These are phyloP conservation scores for Penicillium mononematosum DNA, from an alignment of 495 filamentous ascomycete species.

Conservation along the genomic window DNA sequence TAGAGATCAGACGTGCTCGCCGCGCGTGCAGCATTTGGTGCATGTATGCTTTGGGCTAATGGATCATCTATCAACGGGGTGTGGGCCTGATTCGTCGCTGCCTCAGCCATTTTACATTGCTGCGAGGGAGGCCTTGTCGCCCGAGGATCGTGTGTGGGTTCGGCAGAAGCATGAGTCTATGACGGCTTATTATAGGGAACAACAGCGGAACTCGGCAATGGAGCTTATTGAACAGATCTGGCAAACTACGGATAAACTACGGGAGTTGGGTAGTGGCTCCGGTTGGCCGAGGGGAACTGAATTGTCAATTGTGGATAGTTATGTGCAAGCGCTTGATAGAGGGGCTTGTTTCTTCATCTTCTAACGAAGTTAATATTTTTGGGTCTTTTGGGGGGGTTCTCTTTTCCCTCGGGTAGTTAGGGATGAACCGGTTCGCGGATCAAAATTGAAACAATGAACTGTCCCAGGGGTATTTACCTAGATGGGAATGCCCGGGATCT, in stretches of 20 bases:
- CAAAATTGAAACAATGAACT: not conserved
- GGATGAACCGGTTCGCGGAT: not conserved
- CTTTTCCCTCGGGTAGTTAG: not conserved
- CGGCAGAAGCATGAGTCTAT: slow-evolving; percentile 31
- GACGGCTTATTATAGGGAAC: slow-evolving; percentile 32
- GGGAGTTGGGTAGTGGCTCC: slow-evolving; percentile 1
- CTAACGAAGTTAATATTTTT: slow-evolving; percentile 11
- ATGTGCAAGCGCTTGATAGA: slow-evolving; percentile 21
- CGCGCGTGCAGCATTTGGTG: slow-evolving; percentile 27
- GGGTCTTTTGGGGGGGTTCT: not conserved
- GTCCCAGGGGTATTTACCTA: slow-evolving; percentile 7
- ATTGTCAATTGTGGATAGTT: slow-evolving; percentile 14
- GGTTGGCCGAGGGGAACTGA: slow-evolving; percentile 1
- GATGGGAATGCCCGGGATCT: slow-evolving; percentile 8
- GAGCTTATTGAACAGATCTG: slow-evolving; percentile 26
- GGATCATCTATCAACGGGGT: slow-evolving; percentile 28
- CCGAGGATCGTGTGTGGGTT: slow-evolving; percentile 24
- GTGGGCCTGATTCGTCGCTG: slow-evolving; percentile 30
- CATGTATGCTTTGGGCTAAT: slow-evolving; percentile 30
- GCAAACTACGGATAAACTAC: slow-evolving; percentile 20
- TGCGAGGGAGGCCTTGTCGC: slow-evolving; percentile 25
- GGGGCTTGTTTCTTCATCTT: slow-evolving; percentile 29
- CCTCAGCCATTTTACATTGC: slow-evolving; percentile 32
- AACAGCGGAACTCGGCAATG: slow-evolving; percentile 31
- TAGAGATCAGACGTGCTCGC: slow-evolving; percentile 22